Percentiles rank a stretch among this genome's conserved stretches.
Conservation (phyloP, 1,139 yeast species). For the Suhomyces guaymorum region DNA sequence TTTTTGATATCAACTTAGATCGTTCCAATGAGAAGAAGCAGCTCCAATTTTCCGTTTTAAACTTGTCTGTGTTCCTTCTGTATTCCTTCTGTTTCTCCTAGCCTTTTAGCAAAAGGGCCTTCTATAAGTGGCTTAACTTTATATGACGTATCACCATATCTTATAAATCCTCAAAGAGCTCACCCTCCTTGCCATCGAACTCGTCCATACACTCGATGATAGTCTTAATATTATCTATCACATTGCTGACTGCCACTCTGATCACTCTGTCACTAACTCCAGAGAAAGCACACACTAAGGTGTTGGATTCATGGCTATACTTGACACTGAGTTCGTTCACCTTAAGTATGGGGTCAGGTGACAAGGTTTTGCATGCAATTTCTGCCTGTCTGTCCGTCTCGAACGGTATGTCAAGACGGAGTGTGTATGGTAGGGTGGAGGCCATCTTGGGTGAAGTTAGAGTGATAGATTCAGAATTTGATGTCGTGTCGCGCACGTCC, state of each 20-base stretch:
- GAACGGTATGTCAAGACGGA: constrained; percentile 60
- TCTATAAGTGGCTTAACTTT: no score
- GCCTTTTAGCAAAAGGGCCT: no score
- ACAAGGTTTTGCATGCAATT: constrained; percentile 59
- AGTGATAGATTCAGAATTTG: no score
- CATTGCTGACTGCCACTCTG: constrained; percentile 69
- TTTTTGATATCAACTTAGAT: no score
- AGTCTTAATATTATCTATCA: constrained; percentile 64
- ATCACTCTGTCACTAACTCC: constrained; percentile 65
- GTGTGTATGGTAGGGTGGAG: constrained; percentile 10
- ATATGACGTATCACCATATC: no score
- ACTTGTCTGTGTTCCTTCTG: no score
- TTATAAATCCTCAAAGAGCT: constrained; percentile 19
- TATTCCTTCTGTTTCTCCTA: no score
- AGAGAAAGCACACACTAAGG: constrained; percentile 45
- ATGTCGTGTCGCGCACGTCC: no score
- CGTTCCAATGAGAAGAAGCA: no score
- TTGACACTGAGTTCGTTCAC: constrained; percentile 56
- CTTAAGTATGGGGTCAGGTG: constrained; percentile 79
- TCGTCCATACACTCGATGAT: constrained; percentile 68
- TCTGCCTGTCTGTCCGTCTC: constrained; percentile 57
- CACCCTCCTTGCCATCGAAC: constrained; percentile 45
- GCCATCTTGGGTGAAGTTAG: constrained; percentile 3
- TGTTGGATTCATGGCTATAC: constrained; percentile 30
- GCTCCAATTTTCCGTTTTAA: no score